Evolutionary conservation across 1,284 basidiomycete genomes (phyloP).

Genomic region (Testicularia cyperi): DNA sequence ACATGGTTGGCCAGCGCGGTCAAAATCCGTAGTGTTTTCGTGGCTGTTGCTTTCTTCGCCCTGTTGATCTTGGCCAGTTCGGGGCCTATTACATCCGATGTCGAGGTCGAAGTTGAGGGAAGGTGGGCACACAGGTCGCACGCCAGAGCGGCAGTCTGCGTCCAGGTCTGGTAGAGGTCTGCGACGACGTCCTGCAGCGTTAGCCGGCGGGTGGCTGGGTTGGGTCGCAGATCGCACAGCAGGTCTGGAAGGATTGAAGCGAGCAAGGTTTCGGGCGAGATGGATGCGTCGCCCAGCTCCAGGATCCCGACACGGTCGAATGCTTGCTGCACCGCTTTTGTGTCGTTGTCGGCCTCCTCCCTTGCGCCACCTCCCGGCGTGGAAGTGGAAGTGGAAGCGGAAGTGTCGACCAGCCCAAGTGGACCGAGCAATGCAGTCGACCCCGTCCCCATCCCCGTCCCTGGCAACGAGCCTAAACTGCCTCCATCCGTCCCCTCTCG

Average conservation of each 20-base stretch:
- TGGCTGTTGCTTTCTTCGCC: no score
- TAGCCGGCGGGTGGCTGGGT: slow-evolving; percentile 4
- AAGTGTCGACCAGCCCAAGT: slow-evolving; percentile 18
- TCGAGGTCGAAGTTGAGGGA: neutral
- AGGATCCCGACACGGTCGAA: slow-evolving; percentile 22
- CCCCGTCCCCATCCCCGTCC: no score
- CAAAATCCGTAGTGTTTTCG: slow-evolving; percentile 14
- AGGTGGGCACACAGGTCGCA: slow-evolving; percentile 8
- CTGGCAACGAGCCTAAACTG: no score
- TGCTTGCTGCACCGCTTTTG: neutral
- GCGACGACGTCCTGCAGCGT: slow-evolving; percentile 15
- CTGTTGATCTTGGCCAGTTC: no score
- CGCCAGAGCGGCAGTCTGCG: slow-evolving; percentile 6
- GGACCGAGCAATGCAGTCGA: neutral
- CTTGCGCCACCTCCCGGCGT: no score
- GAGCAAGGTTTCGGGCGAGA: slow-evolving; percentile 12
- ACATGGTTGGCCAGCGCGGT: slow-evolving; percentile 31
- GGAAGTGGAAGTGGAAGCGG: no score
- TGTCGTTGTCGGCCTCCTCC: no score
- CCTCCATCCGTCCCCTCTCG: neutral
- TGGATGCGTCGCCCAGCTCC: slow-evolving; percentile 20
- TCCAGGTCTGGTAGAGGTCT: slow-evolving; percentile 13
- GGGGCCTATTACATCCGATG: no score
- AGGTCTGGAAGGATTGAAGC: slow-evolving; percentile 2
- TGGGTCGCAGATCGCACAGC: slow-evolving; percentile 17